Evolutionary conservation across 2,329 filamentous ascomycete genomes (phyloP), one percentile per base, ranked within the genome.

Genomic region (Calonectria hongkongensis): DNA sequence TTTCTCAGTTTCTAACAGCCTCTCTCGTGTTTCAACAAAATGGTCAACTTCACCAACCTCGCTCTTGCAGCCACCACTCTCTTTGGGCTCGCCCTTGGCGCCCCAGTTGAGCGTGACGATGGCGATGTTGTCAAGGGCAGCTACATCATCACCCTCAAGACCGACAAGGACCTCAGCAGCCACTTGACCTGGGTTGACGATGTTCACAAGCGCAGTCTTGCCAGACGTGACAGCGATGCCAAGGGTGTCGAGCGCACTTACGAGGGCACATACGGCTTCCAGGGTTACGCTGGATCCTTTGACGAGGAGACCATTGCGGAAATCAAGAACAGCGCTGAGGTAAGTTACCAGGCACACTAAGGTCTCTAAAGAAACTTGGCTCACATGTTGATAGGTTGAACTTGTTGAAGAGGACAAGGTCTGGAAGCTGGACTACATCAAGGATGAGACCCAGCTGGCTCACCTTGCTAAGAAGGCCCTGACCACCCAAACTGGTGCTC

Each of bases 101-200:
- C 77, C 48, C 80, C 81, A 33, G 64, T 78, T 41, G 71, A 77
- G 63, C 72, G 70, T 30, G 74, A 71, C 64, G 64, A 74, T 12
- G 73, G 68, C 47, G 39, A 76, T 39, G 69, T 84, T 66, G 75
- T 86, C 56, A 78, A 84, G 60, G 83, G 82, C 76, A 87, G 86
- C 68, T 93, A 91, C 83, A 92, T 93, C 76, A 87, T 93, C 45
- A 90, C 92, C 62, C 91, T 92, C 83, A 90, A 92, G 82, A 84
- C 84, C 74, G 87, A 86, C 66, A 83, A 84, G 4, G 84, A 83
- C 41, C 84, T 92, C 75, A 81, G 85, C 47, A 82, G 83, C 56
- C 88, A 91, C 79, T 80, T 90, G 75, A 79, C 81, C 56, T 87
- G 85, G 76, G 85, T 91, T 75, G 86, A 85, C n/a, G 84, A 87